A percentile compares a stretch with the other conserved stretches of the same genome.
Conservation (phyloP, 2,329 filamentous ascomycete genomes). For the Cryphonectria radicalis region DNA sequence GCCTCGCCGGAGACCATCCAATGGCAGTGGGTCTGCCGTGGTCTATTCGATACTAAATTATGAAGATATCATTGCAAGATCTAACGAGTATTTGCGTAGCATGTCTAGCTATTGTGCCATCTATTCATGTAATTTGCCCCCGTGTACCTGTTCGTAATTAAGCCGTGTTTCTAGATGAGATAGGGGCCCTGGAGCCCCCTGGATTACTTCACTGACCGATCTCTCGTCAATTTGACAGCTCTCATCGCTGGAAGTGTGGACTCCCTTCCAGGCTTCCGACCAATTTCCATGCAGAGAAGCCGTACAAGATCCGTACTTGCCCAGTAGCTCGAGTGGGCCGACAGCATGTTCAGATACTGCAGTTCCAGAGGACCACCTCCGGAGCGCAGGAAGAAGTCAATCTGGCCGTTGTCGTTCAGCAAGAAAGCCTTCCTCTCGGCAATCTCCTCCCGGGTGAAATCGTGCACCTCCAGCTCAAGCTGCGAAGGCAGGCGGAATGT, state of each 20-base stretch:
- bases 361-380: constrained; percentile 88
- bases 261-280: constrained; percentile 70
- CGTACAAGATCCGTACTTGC: constrained; percentile 83
- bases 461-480: constrained; percentile 92
- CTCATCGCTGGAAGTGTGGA: constrained; percentile 62
- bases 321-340: constrained; percentile 96
- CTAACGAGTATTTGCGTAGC: neutral
- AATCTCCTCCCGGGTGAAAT: constrained; percentile 90
- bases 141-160: neutral
- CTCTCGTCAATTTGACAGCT: constrained; percentile 54
- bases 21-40: neutral
- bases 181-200: neutral
- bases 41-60: neutral
- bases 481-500: constrained; percentile 61
- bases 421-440: constrained; percentile 86
- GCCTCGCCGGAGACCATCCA: neutral
- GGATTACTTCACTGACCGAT: constrained; percentile 16
- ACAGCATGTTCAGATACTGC: constrained; percentile 96
- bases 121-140: neutral
- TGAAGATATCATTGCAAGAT: neutral
- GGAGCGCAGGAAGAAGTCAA: constrained; percentile 86
- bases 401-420: constrained; percentile 94
- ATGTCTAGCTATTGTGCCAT: neutral
- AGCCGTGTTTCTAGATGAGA: neutral
- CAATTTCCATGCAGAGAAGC: constrained; percentile 87